A percentile compares a stretch with the other conserved stretches of the same genome.
phyloP scores from a whole-genome alignment of 768 basidiomycete species.

The Leucosporidium scottii region DNA sequence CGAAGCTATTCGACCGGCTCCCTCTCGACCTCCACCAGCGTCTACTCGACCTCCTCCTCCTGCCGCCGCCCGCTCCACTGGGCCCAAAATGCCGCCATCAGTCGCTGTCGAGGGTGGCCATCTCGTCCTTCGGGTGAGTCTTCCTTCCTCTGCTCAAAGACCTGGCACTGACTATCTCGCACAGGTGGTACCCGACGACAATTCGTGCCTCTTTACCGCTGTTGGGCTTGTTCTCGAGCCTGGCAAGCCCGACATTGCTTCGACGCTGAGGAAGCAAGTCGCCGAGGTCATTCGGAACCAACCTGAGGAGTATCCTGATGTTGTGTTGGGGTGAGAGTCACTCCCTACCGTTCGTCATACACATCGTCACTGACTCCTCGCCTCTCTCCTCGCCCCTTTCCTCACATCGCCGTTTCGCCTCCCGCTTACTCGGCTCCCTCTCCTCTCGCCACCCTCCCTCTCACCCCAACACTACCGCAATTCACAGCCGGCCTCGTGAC shows the following conservation, averaged over 20 bases:
- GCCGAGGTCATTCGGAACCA: conserved; percentile 71
- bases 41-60: neutral
- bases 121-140: conserved; percentile 15
- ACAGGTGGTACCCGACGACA: conserved; percentile 91
- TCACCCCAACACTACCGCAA: neutral
- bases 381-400: too few relatives aligned
- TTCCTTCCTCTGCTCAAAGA: conserved; percentile 13
- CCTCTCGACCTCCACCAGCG: conserved; percentile 23
- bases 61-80: neutral
- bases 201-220: conserved; percentile 87
- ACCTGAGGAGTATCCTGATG: conserved; percentile 68
- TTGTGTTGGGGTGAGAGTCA: conserved; percentile 65
- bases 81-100: conserved; percentile 15
- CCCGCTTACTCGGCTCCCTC: neutral
- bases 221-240: conserved; percentile 80
- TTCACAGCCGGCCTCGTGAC: conserved; percentile 52
- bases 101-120: conserved; percentile 34
- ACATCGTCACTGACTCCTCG: too few relatives aligned
- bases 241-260: conserved; percentile 58
- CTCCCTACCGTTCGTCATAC: neutral
- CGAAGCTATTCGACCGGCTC: neutral
- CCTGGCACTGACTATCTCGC: conserved; percentile 21
- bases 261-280: conserved; percentile 67
- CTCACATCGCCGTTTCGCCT: too few relatives aligned
- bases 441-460: conserved; percentile 33